Evolutionary conservation across 352 stramenopile species (phyloP).

Genomic region (Globisporangium camurandrum): DNA sequence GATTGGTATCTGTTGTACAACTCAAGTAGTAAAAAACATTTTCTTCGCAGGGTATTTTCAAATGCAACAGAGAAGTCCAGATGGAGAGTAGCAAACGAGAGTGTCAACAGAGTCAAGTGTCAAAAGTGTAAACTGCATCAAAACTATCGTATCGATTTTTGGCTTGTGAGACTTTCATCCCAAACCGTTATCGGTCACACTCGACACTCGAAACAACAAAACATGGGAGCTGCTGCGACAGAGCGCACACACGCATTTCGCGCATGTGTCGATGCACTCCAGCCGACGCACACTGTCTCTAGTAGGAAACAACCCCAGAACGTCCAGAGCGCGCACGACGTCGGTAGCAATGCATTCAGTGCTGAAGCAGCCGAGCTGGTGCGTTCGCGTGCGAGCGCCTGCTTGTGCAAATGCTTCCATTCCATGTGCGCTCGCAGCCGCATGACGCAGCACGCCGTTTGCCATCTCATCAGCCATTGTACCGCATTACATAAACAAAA

Average conservation of each 20-base stretch:
- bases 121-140: no score
- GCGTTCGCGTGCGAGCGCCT: neutral
- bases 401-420: neutral
- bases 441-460: neutral
- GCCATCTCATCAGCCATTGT: neutral
- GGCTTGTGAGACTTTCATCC: no score
- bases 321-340: neutral
- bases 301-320: neutral
- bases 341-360: constrained; percentile 1
- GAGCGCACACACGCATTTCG: neutral
- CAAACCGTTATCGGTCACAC: no score
- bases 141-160: no score
- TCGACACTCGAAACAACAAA: no score
- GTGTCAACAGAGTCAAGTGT: no score
- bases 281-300: neutral
- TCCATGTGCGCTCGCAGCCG: neutral
- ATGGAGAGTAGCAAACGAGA: no score
- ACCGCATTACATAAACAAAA: neutral
- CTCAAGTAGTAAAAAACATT: no score
- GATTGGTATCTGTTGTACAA: no score
- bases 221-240: neutral
- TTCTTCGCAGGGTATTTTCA: no score
- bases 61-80: no score
- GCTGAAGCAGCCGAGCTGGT: constrained; percentile 9
- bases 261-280: neutral